phyloP scores from a whole-genome alignment of 2,329 filamentous ascomycete species.

The Stagonosporopsis chrysanthemi region DNA sequence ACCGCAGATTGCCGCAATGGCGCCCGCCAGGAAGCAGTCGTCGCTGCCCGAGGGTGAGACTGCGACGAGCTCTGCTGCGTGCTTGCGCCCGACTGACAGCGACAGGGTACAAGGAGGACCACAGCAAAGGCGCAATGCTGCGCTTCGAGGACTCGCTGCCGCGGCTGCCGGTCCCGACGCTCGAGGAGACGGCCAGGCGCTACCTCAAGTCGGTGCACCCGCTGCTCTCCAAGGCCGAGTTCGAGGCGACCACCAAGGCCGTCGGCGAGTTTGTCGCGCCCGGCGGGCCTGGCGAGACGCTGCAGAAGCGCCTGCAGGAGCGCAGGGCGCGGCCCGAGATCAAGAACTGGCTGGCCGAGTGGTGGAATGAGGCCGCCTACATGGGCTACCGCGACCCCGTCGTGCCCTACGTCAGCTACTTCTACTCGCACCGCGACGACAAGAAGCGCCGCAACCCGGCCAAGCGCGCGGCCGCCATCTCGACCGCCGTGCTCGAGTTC shows the following conservation, averaged over 20 bases:
- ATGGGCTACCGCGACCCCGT: conserved; percentile 93
- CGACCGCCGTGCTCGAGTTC: conserved; percentile 87
- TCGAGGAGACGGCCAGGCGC: conserved; percentile 80
- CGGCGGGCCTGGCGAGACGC: conserved; percentile 79
- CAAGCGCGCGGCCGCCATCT: conserved; percentile 91
- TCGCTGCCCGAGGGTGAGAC: conserved; percentile 54
- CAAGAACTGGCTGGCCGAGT: conserved; percentile 96
- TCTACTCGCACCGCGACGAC: conserved; percentile 98
- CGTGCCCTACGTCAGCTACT: conserved; percentile 98
- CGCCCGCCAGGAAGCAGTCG: conserved; percentile 52
- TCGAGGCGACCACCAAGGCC: conserved; percentile 77
- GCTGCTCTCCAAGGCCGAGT: conserved; percentile 72
- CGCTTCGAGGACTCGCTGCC: conserved; percentile 88
- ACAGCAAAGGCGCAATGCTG: conserved; percentile 79
- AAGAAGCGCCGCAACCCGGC: conserved; percentile 84
- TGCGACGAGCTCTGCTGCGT: no score
- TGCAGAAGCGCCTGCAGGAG: conserved; percentile 87
- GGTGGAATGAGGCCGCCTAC: conserved; percentile 98
- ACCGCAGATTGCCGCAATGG: conserved; percentile 46
- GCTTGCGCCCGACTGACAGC: conserved; percentile 12
- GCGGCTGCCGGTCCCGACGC: conserved; percentile 77
- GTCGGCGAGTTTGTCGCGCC: conserved; percentile 89
- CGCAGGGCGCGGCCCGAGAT: conserved; percentile 78
- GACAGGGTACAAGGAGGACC: conserved; percentile 79
- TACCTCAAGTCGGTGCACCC: conserved; percentile 84